A percentile compares a stretch with the other conserved stretches of the same genome.
Conservation (phyloP, 2,329 filamentous ascomycete genomes). For the Colletotrichum gloeosporioides region DNA sequence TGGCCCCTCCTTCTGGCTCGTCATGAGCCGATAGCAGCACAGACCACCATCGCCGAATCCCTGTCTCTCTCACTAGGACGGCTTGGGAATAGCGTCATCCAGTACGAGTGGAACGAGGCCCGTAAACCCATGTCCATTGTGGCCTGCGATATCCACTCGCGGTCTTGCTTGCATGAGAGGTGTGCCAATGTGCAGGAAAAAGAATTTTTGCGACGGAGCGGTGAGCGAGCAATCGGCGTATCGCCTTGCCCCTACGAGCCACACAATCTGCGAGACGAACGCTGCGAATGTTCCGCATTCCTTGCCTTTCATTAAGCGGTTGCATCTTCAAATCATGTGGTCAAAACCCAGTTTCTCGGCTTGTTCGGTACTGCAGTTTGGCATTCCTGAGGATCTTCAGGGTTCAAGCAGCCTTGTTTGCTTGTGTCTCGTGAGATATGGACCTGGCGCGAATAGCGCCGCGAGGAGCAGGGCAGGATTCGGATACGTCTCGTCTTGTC, state of each 20-base stretch:
- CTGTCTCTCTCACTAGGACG: neutral
- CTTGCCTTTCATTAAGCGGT: neutral
- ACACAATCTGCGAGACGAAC: neutral
- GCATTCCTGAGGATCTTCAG: constrained; percentile 16
- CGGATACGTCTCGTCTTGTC: neutral
- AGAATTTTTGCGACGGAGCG: constrained; percentile 21
- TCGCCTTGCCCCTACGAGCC: neutral
- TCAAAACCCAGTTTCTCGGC: constrained; percentile 8
- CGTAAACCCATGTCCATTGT: constrained; percentile 5
- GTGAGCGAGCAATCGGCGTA: constrained; percentile 23
- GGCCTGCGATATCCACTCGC: constrained; percentile 7
- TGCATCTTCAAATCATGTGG: constrained; percentile 16
- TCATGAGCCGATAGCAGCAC: constrained; percentile 18
- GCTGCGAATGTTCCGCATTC: neutral
- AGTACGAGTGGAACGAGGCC: constrained; percentile 1
- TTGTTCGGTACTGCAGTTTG: neutral
- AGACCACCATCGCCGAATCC: neutral
- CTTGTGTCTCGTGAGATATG: neutral
- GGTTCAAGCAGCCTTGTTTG: constrained; percentile 17
- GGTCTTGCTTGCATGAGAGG: constrained; percentile 17
- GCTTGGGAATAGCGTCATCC: neutral
- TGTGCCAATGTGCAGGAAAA: constrained; percentile 12
- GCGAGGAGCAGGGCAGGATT: neutral
- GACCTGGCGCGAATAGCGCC: constrained; percentile 3
- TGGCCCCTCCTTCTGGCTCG: constrained; percentile 21